Evolutionary conservation across 306 rosid species (phyloP).

Genomic region (Cyclanthera cordifolia): DNA sequence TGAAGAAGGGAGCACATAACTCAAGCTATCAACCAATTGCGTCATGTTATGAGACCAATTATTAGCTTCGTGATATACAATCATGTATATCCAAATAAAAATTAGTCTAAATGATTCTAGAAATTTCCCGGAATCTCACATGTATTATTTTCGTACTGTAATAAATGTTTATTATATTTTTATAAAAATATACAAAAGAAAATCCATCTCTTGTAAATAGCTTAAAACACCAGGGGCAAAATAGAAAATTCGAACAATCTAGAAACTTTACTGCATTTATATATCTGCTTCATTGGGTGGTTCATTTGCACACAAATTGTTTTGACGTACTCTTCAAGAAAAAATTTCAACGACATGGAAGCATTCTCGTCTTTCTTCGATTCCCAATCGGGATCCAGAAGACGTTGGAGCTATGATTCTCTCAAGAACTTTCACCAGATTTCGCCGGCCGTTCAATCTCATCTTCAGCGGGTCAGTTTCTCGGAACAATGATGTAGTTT

Average conservation of each 20-base stretch:
- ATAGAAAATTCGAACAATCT: background rate
- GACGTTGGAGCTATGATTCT: constrained; percentile 55
- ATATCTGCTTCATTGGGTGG: background rate
- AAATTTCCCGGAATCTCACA: too few species aligned
- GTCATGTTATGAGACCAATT: too few species aligned
- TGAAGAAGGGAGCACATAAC: too few species aligned
- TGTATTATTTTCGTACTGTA: too few species aligned
- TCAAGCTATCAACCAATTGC: too few species aligned
- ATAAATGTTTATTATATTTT: too few species aligned
- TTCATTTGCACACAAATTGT: background rate
- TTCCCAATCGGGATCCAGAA: constrained; percentile 36
- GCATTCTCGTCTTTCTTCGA: constrained; percentile 54
- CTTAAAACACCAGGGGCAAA: background rate
- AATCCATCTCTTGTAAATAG: background rate
- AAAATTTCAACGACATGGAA: constrained; percentile 25
- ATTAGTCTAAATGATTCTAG: too few species aligned
- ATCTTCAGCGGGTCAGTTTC: constrained; percentile 44
- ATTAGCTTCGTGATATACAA: too few species aligned
- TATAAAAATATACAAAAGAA: background rate
- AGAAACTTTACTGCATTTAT: background rate
- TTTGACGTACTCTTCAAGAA: constrained; percentile 1
- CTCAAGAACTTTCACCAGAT: constrained; percentile 66
- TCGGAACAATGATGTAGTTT: too few species aligned
- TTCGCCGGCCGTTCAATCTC: constrained; percentile 62
- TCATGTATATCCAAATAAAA: too few species aligned